Base-by-base conservation (phyloP, 139 green algal genomes). In the Chlamydomonas urium region DNA sequence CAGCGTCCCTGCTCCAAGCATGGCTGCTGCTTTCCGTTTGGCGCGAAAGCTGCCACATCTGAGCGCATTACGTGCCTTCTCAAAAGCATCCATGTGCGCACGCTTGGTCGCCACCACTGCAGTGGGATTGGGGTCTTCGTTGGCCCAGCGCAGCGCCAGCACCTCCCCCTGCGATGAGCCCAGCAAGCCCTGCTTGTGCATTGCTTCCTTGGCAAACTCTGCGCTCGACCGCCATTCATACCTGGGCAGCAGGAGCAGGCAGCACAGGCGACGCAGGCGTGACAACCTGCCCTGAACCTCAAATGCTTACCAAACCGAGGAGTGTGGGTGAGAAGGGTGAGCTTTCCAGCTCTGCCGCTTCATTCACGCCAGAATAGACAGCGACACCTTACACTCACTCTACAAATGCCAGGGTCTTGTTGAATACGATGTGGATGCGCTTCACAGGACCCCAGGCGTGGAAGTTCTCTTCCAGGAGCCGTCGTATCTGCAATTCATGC, bases 131-230 rank as follows among this genome's bases (percentile, higher is more conserved):
- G 88, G 88, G 79, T 93, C 88, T 38, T 93, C 88, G 34, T 86
- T 87, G 2, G 88, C 82, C 87, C 87, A 93, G 36, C 88, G 80
- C 21, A 86, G 75, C 8, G 89, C 83, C 45, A 93, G 69, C 31
- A 91, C 77, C 73, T 92, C 79, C 24, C 63, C 59, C 66, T 87
- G 68, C 6, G 53, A 62, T 4, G 63, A 71, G 4, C 63, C 63
- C 21, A 31, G n/a, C 34, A 71, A 35, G 24, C 63, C 63, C 38
- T 71, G 63, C 63, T 71, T 71, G 63, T 57, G 79, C 86, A 93
- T 93, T 1, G 88, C 89, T 47, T 86, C 86, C 69, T 92, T 92
- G 37, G 89, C 89, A 85, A 94, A 94, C 79, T 94, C 89, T 4
- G 89, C 85, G 35, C 65, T 83, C 65, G 57, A 76, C 10, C 89